phyloP scores from a whole-genome alignment of 1,284 basidiomycete species.

The Rhodotorula glutinis region DNA sequence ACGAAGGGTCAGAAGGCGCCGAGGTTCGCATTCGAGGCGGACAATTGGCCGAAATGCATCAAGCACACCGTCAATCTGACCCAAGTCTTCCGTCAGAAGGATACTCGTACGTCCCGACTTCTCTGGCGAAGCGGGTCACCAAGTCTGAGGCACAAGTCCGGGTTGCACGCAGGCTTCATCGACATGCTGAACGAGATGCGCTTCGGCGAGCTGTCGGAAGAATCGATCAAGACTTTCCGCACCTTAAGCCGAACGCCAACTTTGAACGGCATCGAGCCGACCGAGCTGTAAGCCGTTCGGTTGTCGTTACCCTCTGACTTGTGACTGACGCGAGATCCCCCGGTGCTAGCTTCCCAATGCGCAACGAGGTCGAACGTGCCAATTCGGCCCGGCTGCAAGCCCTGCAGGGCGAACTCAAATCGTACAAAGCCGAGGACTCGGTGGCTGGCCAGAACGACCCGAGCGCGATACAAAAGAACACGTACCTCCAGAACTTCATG shows the following conservation, averaged over 20 bases:
- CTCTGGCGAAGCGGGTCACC: too few relatives aligned
- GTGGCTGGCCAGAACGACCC: conserved; percentile 3
- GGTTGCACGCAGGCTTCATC: conserved; percentile 62
- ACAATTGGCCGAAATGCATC: conserved; percentile 75
- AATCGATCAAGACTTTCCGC: conserved; percentile 63
- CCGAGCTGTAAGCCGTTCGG: conserved; percentile 62
- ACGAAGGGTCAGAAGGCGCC: conserved; percentile 49
- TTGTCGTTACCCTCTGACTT: not conserved
- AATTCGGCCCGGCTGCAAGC: conserved; percentile 63
- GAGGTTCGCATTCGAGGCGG: conserved; percentile 84
- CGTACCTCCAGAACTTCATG: conserved; percentile 45
- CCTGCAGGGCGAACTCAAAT: conserved; percentile 24
- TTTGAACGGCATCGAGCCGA: conserved; percentile 69
- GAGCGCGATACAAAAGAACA: conserved; percentile 3
- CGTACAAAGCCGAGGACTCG: conserved; percentile 39
- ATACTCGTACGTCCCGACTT: conserved; percentile 51
- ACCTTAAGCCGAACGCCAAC: conserved; percentile 58
- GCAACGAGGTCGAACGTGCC: conserved; percentile 74
- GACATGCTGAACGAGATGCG: conserved; percentile 89
- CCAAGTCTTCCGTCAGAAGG: conserved; percentile 74
- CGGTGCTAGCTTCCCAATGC: conserved; percentile 65
- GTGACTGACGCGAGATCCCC: not conserved
- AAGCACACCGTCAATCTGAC: conserved; percentile 76
- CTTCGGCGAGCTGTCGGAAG: conserved; percentile 63
- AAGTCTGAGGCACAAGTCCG: too few relatives aligned